These are phyloP conservation scores for Trichosporon ovoides DNA, from an alignment of 1,284 basidiomycete genomes.

Conservation along the genomic window DNA sequence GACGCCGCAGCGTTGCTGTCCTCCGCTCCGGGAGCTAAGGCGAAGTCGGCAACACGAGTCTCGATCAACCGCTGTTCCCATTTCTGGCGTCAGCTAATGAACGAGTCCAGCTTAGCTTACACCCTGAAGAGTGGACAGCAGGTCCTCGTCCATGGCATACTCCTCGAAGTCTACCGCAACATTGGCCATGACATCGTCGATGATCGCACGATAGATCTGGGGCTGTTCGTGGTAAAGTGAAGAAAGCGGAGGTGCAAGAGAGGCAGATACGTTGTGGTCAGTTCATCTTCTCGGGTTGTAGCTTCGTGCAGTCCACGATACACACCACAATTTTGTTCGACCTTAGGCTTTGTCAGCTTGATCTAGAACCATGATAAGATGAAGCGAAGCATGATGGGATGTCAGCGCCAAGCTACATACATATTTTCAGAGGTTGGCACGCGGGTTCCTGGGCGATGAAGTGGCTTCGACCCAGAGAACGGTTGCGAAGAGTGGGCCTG, in stretches of 20 bases:
- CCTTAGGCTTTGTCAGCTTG: conserved; percentile 38
- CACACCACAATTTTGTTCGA: conserved; percentile 50
- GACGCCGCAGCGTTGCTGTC: conserved; percentile 17
- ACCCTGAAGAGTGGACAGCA: conserved; percentile 78
- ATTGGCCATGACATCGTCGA: conserved; percentile 87
- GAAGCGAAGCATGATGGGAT: not conserved
- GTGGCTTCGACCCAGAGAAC: conserved; percentile 2
- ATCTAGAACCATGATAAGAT: not conserved
- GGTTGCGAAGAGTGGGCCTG: not conserved
- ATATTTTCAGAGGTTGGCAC: conserved; percentile 15
- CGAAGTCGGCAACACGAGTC: conserved; percentile 87
- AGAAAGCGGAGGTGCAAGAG: not conserved
- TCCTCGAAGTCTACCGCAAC: conserved; percentile 96
- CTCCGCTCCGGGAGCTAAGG: conserved; percentile 27
- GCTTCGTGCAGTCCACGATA: conserved; percentile 8
- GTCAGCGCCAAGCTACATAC: conserved; percentile 16
- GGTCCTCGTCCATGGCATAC: conserved; percentile 87
- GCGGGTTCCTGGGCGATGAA: conserved; percentile 4
- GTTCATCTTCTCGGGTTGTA: not conserved
- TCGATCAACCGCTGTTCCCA: conserved; percentile 91
- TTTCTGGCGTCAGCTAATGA: conserved; percentile 58
- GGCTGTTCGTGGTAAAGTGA: conserved; percentile 56
- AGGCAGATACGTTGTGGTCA: conserved; percentile 7
- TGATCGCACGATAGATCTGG: conserved; percentile 82
- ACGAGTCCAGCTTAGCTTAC: conserved; percentile 54